phyloP scores from a whole-genome alignment of 768 basidiomycete species.

The Imleria badia region DNA sequence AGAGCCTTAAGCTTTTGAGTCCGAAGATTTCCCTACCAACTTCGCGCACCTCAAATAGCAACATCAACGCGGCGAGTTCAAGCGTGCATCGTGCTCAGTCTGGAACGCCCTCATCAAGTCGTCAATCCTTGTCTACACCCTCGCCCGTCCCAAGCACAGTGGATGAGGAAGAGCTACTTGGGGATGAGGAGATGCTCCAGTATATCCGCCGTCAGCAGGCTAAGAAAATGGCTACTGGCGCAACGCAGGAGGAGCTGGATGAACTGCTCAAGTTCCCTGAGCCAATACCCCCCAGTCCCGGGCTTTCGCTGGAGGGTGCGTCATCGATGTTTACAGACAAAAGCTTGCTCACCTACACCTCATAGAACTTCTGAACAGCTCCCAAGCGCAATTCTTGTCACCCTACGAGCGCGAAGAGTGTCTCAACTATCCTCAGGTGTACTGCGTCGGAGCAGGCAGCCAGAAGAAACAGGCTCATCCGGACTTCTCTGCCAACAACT shows the following conservation, averaged over 20 bases:
- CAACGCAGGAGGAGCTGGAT: slow-evolving; percentile 84
- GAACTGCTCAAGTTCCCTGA: slow-evolving; percentile 91
- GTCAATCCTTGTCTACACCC: slow-evolving; percentile 78
- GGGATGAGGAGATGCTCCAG: slow-evolving; percentile 96
- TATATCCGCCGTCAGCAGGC: slow-evolving; percentile 90
- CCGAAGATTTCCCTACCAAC: slow-evolving; percentile 71
- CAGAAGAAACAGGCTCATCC: slow-evolving; percentile 80
- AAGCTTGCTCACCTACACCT: slow-evolving; percentile 7
- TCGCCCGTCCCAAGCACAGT: slow-evolving; percentile 77
- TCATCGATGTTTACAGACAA: slow-evolving; percentile 12
- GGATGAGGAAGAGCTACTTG: slow-evolving; percentile 84
- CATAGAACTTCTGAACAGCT: slow-evolving; percentile 64
- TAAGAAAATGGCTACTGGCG: slow-evolving; percentile 80
- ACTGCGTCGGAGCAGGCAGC: slow-evolving; percentile 75
- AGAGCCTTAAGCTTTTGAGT: slow-evolving; percentile 74
- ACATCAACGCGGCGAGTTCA: slow-evolving; percentile 36
- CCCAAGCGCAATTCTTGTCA: slow-evolving; percentile 70
- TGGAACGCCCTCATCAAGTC: slow-evolving; percentile 65
- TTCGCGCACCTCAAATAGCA: slow-evolving; percentile 50
- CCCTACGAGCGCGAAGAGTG: slow-evolving; percentile 91
- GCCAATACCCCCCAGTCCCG: slow-evolving; percentile 68
- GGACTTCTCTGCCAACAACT: slow-evolving; percentile 78
- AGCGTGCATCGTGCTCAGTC: slow-evolving; percentile 51
- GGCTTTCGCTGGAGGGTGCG: slow-evolving; percentile 71
- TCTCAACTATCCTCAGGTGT: slow-evolving; percentile 80